Conservation (phyloP, 331 rosid species). For the Acacia concinna region DNA sequence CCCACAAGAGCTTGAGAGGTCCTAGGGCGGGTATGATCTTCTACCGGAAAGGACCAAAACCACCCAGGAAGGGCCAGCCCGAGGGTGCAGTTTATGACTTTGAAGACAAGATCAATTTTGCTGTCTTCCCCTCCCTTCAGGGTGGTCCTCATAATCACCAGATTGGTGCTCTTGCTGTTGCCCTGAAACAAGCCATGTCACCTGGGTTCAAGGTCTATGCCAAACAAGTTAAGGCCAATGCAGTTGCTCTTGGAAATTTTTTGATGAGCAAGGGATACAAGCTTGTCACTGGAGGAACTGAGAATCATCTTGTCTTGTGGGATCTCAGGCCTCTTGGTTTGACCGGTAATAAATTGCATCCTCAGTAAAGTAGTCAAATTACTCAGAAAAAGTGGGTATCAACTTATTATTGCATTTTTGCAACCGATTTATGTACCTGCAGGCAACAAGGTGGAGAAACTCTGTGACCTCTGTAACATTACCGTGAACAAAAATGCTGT, state of each 20-base stretch:
- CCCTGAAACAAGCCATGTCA: constrained; percentile 75
- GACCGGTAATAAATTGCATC: constrained; percentile 62
- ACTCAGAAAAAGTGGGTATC: constrained; percentile 2
- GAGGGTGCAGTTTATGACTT: constrained; percentile 84
- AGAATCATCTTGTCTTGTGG: constrained; percentile 99
- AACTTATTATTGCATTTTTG: constrained; percentile 5
- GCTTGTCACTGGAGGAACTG: constrained; percentile 96
- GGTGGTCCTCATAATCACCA: constrained; percentile 99
- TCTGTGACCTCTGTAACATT: constrained; percentile 72
- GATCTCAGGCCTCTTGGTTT: constrained; percentile 99
- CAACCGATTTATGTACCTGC: constrained; percentile 26
- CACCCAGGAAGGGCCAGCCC: constrained; percentile 93
- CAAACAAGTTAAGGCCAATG: constrained; percentile 96
- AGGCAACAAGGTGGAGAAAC: constrained; percentile 95
- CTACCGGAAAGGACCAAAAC: constrained; percentile 94
- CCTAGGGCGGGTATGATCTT: constrained; percentile 99
- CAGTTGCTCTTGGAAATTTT: constrained; percentile 89
- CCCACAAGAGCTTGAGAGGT: constrained; percentile 97
- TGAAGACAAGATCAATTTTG: constrained; percentile 93
- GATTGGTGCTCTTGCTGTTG: constrained; percentile 98
- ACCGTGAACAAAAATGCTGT: constrained; percentile 77
- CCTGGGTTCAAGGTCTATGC: constrained; percentile 93
- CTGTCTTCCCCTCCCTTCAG: constrained; percentile 97
- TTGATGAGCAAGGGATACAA: constrained; percentile 85
- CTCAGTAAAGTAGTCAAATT: not conserved